Evolutionary conservation across 1,284 basidiomycete species (phyloP), one percentile per base, ranked within the genome.

Genomic region (Xerocomus minutiporus): DNA sequence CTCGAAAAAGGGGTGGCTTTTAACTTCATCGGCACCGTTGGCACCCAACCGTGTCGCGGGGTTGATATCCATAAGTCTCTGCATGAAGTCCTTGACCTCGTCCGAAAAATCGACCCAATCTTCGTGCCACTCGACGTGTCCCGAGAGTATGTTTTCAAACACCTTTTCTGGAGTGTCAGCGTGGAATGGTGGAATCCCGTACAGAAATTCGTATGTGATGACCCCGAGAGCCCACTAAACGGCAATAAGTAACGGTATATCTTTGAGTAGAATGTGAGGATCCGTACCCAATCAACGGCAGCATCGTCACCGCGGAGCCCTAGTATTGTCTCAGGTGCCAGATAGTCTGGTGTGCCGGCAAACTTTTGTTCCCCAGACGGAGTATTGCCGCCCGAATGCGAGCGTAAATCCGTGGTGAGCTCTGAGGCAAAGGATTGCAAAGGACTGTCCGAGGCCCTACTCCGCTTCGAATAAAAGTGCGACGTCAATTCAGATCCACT

Each of bases 111-210:
- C 93, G 29, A 95, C 76, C 75, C 83, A 89, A 46, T 97, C 94
- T 61, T 96, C 92, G 63, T 96, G 90, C 95, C 95, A 99, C 58
- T 96, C 87, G 65, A 99, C 84, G 39, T 91, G 85, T 12, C 95
- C 87, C n/a, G 95, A 97, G 15, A 99, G 79, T 63, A 99, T 97
- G 68, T 98, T 99, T 74, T 98, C 95, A 65, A 99, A 99, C 5
- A 99, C 95, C 73, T 92, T 93, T 69, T 97, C 93, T 0, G 96
- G 95, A 8, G 91, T 91, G 56, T 97, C 93, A 45, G 92, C 96
- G 64, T 99, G 94, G 82, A 99, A 99, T 0, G 97, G 97, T 31
- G 97, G 97, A 38, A 94, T 83, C 3, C 97, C 95, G 62, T 96
- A 99, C 34, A 99, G 73, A 72, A 99, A 99, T 75, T 99, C 96